Percentiles rank a stretch among this genome's conserved stretches.
Conservation (phyloP, 2,329 filamentous ascomycete genomes). For the Dothistroma pini region DNA sequence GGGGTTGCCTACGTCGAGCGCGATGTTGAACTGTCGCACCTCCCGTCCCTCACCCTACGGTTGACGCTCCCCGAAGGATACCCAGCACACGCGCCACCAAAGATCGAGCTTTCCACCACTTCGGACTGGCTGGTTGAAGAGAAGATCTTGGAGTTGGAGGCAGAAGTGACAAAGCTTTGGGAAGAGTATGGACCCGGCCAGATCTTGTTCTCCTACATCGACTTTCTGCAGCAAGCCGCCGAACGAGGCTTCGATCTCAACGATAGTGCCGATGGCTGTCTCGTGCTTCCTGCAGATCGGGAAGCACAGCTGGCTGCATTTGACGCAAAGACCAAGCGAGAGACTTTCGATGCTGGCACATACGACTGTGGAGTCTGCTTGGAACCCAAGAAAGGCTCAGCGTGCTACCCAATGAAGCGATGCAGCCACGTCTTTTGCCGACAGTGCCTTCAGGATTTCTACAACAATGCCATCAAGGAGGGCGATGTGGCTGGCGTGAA, state of each 20-base stretch:
- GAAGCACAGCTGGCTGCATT: constrained; percentile 74
- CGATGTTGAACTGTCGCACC: constrained; percentile 50
- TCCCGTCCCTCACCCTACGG: constrained; percentile 54
- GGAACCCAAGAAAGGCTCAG: constrained; percentile 82
- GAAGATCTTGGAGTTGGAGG: constrained; percentile 44
- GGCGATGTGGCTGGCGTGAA: constrained; percentile 76
- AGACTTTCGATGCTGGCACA: constrained; percentile 75
- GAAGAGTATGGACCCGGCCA: constrained; percentile 56
- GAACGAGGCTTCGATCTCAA: constrained; percentile 54
- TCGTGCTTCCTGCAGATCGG: constrained; percentile 48
- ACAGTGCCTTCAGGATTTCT: constrained; percentile 84
- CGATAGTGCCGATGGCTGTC: constrained; percentile 37
- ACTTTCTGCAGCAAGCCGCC: constrained; percentile 56
- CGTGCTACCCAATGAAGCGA: constrained; percentile 70
- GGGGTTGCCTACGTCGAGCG: constrained; percentile 26
- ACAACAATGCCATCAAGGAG: constrained; percentile 80
- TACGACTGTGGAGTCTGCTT: constrained; percentile 87
- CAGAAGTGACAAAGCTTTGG: constrained; percentile 53
- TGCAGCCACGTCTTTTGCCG: constrained; percentile 92
- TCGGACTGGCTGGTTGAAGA: constrained; percentile 52
- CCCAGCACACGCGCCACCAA: constrained; percentile 51
- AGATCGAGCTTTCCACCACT: constrained; percentile 47
- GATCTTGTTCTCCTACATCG: constrained; percentile 58
- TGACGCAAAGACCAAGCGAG: constrained; percentile 68
- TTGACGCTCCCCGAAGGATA: constrained; percentile 55